These are phyloP conservation scores for Boletus rubescentipes DNA, from an alignment of 768 basidiomycete species.

Conservation along the genomic window DNA sequence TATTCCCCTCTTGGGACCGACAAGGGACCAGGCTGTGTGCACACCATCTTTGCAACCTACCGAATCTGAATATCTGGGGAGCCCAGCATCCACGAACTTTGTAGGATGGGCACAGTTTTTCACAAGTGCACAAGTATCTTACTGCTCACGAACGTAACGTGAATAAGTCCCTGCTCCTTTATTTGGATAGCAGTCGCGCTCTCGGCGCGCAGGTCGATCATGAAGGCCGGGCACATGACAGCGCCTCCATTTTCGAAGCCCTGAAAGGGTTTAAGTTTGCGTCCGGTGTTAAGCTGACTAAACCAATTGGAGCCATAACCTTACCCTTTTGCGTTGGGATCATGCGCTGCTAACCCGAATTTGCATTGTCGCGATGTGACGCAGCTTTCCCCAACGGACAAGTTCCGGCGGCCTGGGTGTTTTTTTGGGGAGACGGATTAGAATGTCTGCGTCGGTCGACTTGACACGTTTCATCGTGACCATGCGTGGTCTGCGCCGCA, in stretches of 20 bases:
- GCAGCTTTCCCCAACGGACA: not conserved
- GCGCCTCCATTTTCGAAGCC: conserved; percentile 20
- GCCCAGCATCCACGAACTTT: not conserved
- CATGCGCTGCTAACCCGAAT: not conserved
- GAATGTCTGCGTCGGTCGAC: conserved; percentile 12
- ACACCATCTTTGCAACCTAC: not conserved
- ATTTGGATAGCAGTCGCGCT: not conserved
- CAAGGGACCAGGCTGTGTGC: not conserved
- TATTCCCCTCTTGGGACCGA: not conserved
- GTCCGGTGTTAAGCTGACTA: not conserved
- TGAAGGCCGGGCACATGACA: conserved; percentile 15
- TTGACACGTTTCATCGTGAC: conserved; percentile 18
- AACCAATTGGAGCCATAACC: conserved; percentile 9
- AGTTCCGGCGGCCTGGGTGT: conserved; percentile 6
- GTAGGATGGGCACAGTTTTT: not conserved
- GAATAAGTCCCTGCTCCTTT: not conserved
- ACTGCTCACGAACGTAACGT: not conserved
- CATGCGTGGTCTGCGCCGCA: not conserved
- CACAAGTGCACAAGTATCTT: not conserved
- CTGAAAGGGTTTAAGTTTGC: not conserved
- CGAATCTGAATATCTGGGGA: not conserved
- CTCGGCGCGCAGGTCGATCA: conserved; percentile 21
- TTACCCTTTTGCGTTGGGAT: not conserved
- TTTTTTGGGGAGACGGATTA: not conserved
- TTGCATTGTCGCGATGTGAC: not conserved